A percentile compares a stretch with the other conserved stretches of the same genome.
Evolutionary conservation across 768 basidiomycete genomes (phyloP).

Genomic region (Dioszegia hungarica): DNA sequence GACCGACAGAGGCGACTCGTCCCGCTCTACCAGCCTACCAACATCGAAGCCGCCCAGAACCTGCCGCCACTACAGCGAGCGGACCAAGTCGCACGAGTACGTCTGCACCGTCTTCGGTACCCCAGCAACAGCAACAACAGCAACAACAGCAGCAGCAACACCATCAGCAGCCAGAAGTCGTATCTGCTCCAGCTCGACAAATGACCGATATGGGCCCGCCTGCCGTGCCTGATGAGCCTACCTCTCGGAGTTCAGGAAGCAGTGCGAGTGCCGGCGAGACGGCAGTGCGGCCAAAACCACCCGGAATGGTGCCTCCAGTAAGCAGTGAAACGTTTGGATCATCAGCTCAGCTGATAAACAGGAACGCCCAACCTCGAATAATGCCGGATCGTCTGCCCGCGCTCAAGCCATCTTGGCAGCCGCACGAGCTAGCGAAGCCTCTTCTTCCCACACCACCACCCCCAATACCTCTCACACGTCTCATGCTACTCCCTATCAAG

Average conservation of each 20-base stretch:
- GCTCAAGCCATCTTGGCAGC: constrained; percentile 15
- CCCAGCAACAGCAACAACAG: too few species aligned
- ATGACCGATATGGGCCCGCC: background rate
- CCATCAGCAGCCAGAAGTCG: background rate
- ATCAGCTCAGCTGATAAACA: background rate
- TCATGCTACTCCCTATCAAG: background rate
- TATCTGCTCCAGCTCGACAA: background rate
- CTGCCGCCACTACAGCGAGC: background rate
- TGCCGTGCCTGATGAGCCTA: background rate
- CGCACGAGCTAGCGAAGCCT: constrained; percentile 3
- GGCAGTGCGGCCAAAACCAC: background rate
- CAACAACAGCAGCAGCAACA: too few species aligned
- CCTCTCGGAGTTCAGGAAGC: background rate
- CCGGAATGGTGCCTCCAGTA: background rate
- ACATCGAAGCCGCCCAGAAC: constrained; percentile 37
- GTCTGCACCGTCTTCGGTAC: background rate
- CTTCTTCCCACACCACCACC: constrained; percentile 5
- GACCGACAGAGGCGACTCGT: too few species aligned
- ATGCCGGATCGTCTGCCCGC: constrained; percentile 11
- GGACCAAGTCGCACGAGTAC: background rate
- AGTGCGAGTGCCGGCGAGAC: background rate
- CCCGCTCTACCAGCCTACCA: constrained; percentile 18
- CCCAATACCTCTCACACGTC: background rate
- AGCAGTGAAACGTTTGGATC: background rate
- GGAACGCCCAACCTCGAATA: background rate